A percentile compares a stretch with the other conserved stretches of the same genome.
Conservation (phyloP, 2,329 filamentous ascomycete species). For the Ophiostoma sp. region DNA sequence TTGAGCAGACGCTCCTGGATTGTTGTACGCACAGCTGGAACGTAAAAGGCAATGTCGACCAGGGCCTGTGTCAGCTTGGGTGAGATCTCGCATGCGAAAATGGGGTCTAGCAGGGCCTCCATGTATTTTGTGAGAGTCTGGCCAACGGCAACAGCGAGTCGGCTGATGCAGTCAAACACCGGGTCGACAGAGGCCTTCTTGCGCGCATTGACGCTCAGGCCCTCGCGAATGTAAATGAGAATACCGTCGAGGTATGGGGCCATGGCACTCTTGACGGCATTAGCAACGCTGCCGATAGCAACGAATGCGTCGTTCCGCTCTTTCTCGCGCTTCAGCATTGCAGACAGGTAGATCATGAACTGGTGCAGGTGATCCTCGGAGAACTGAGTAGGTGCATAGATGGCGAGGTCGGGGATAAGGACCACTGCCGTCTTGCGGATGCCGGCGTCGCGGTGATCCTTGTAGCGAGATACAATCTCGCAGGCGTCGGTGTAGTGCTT, state of each 20-base stretch:
- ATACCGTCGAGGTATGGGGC: conserved; percentile 93
- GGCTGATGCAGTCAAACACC: conserved; percentile 96
- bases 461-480: conserved; percentile 86
- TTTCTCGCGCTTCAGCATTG: conserved; percentile 90
- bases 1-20: conserved; percentile 93
- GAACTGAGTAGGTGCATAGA: conserved; percentile 88
- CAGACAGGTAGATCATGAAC: conserved; percentile 94
- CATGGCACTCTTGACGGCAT: conserved; percentile 92
- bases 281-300: conserved; percentile 92
- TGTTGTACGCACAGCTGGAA: conserved; percentile 83
- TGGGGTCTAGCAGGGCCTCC: conserved; percentile 88
- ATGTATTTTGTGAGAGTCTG: conserved; percentile 98
- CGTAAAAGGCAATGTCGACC: conserved; percentile 98
- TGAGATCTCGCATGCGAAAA: conserved; percentile 92
- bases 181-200: conserved; percentile 63
- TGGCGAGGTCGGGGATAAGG: conserved; percentile 86
- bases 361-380: conserved; percentile 81
- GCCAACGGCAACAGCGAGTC: conserved; percentile 88
- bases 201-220: conserved; percentile 71
- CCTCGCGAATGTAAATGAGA: conserved; percentile 86
- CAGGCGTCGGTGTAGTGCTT: conserved; percentile 87
- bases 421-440: conserved; percentile 86
- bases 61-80: conserved; percentile 90
- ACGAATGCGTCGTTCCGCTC: conserved; percentile 91
- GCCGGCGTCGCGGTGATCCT: conserved; percentile 82